Evolutionary conservation across 352 stramenopile genomes (phyloP).

Genomic region (Phytophthora chlamydospora): DNA sequence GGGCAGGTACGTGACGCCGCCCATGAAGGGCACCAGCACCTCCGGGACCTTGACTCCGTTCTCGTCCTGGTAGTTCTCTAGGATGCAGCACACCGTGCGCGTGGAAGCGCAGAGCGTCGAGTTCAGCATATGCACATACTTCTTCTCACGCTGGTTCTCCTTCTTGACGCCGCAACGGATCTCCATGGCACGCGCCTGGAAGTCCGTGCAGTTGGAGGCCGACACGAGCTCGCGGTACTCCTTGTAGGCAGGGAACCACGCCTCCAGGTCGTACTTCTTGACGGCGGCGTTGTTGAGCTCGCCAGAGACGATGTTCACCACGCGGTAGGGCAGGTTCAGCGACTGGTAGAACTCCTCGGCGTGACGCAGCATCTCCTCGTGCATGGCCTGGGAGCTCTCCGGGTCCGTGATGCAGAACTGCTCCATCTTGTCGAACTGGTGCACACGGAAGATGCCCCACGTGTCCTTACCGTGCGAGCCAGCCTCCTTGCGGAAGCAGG

Average conservation of each 20-base stretch:
- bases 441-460: slow-evolving; percentile 99
- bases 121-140: slow-evolving; percentile 99
- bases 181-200: slow-evolving; percentile 97
- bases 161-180: slow-evolving; percentile 97
- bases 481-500: slow-evolving; percentile 99
- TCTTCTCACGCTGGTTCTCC: slow-evolving; percentile 94
- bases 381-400: slow-evolving; percentile 92
- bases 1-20: slow-evolving; percentile 97
- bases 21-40: slow-evolving; percentile 98
- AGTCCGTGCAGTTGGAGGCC: slow-evolving; percentile 99
- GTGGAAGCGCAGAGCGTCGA: slow-evolving; percentile 98
- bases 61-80: slow-evolving; percentile 99
- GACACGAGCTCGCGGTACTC: slow-evolving; percentile 99
- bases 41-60: slow-evolving; percentile 97
- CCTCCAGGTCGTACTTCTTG: slow-evolving; percentile 99
- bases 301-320: slow-evolving; percentile 99
- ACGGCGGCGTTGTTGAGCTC: slow-evolving; percentile 99
- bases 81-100: slow-evolving; percentile 98
- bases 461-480: slow-evolving; percentile 99
- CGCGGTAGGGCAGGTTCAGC: slow-evolving; percentile 98
- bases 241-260: slow-evolving; percentile 99
- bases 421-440: slow-evolving; percentile 99
- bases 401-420: slow-evolving; percentile 98
- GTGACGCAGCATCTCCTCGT: slow-evolving; percentile 91
- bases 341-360: slow-evolving; percentile 99